Percentiles rank a stretch among this genome's conserved stretches.
These are phyloP conservation scores for Adansonia gregorii DNA, from an alignment of 441 rosid species.

Conservation along the genomic window DNA sequence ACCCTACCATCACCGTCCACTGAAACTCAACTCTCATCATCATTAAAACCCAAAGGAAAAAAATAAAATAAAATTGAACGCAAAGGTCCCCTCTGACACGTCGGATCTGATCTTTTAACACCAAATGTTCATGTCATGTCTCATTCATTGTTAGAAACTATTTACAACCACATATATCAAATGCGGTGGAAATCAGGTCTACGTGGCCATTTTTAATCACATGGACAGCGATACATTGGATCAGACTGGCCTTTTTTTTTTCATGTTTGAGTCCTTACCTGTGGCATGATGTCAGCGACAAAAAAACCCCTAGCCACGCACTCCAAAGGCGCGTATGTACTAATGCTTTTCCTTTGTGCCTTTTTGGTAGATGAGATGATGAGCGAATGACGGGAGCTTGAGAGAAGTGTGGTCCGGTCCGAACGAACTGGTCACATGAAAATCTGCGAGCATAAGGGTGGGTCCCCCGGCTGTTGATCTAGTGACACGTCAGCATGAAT, in stretches of 20 bases:
- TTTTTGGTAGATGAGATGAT: neutral
- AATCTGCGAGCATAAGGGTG: neutral
- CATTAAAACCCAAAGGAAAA: neutral
- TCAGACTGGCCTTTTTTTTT: neutral
- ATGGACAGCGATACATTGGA: neutral
- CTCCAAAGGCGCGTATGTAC: neutral
- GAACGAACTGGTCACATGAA: neutral
- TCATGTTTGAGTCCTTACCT: neutral
- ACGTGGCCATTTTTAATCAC: constrained; percentile 33
- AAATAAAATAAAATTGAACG: neutral
- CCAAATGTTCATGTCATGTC: neutral
- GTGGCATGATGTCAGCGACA: constrained; percentile 15
- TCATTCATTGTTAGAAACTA: constrained; percentile 25
- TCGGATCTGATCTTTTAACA: neutral
- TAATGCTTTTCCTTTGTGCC: neutral
- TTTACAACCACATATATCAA: constrained; percentile 48
- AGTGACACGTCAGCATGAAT: constrained; percentile 23
- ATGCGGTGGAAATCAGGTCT: constrained; percentile 34
- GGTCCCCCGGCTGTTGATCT: neutral
- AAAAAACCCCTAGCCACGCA: neutral
- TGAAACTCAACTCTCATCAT: neutral
- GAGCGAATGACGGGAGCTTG: neutral
- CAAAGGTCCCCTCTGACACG: neutral
- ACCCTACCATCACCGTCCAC: neutral
- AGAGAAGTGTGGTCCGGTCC: neutral